Percentiles rank a stretch among this genome's conserved stretches.
phyloP scores from a whole-genome alignment of 805 yeast species.

The Citeromyces nyonsensis region DNA sequence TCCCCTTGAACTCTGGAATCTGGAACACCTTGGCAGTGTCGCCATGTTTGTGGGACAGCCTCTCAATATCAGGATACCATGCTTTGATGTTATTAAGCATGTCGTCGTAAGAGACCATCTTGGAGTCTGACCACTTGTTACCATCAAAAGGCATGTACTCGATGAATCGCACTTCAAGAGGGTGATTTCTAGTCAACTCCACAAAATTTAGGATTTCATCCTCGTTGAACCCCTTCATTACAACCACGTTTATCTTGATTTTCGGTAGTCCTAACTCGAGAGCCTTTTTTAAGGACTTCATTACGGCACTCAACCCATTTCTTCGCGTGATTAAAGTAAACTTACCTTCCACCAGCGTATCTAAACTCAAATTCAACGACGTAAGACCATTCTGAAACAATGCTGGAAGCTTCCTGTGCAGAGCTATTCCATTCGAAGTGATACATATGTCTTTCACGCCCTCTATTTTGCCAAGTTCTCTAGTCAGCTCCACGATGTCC shows the following conservation, averaged over 20 bases:
- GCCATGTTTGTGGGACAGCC: constrained; percentile 16
- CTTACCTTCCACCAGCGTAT: constrained; percentile 35
- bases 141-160: constrained; percentile 49
- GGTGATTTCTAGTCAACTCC: constrained; percentile 18
- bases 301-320: constrained; percentile 28
- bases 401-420: constrained; percentile 28
- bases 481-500: constrained; percentile 28
- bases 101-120: constrained; percentile 28
- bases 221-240: constrained; percentile 31
- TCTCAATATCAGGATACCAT: constrained; percentile 13
- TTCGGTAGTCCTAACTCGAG: constrained; percentile 24
- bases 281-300: constrained; percentile 26
- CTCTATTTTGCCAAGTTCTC: constrained; percentile 16
- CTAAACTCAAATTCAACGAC: constrained; percentile 29
- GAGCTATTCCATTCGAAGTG: constrained; percentile 35
- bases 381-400: constrained; percentile 26
- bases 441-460: constrained; percentile 32
- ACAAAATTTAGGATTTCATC: constrained; percentile 35
- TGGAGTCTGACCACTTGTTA: constrained; percentile 29
- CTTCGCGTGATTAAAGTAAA: constrained; percentile 30
- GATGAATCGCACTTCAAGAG: constrained; percentile 33
- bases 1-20: constrained; percentile 25
- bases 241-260: constrained; percentile 32
- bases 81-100: constrained; percentile 18
- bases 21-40: constrained; percentile 33